phyloP scores from a whole-genome alignment of 352 stramenopile genomes.

The Phytopythium oedochilum region DNA sequence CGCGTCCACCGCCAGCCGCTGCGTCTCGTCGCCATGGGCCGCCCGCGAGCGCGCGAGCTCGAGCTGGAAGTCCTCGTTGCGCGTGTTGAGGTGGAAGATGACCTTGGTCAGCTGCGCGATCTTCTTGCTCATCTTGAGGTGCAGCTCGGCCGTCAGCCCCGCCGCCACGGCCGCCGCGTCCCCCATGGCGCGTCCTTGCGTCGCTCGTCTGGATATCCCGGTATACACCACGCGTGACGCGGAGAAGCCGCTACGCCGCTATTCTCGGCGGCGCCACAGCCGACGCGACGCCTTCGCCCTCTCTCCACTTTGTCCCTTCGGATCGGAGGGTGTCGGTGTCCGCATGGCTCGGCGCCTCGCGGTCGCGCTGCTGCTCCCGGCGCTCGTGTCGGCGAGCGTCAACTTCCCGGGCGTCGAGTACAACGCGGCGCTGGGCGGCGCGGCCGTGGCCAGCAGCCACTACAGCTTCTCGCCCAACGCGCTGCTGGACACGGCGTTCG shows the following conservation, averaged over 20 bases:
- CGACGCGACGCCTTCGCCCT: too few species aligned
- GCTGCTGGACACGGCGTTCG: constrained; percentile 51
- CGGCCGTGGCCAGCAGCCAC: constrained; percentile 64
- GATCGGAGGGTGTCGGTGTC: too few species aligned
- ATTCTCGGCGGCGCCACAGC: constrained; percentile 4
- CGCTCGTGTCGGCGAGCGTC: constrained; percentile 14
- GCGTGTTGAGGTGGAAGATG: constrained; percentile 93
- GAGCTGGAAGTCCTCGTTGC: constrained; percentile 89
- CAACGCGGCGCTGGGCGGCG: constrained; percentile 53
- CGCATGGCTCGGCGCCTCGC: constrained; percentile 9
- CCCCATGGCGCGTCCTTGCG: constrained; percentile 16
- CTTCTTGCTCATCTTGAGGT: constrained; percentile 95
- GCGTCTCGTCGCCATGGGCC: constrained; percentile 30
- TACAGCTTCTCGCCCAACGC: constrained; percentile 65
- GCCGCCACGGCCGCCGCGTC: constrained; percentile 11
- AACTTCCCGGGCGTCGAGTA: constrained; percentile 66
- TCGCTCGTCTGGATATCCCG: background rate
- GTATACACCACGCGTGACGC: too few species aligned
- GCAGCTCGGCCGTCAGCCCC: constrained; percentile 57
- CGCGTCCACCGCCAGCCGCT: constrained; percentile 49
- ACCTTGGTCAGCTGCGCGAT: constrained; percentile 93
- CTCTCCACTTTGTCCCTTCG: background rate
- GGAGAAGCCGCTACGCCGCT: too few species aligned
- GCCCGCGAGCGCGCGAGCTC: constrained; percentile 47
- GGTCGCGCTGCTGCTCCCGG: constrained; percentile 9